A percentile compares a stretch with the other conserved stretches of the same genome.
These are phyloP conservation scores for Sordariomycetes sp. DNA, from an alignment of 2,329 filamentous ascomycete genomes.

Conservation along the genomic window DNA sequence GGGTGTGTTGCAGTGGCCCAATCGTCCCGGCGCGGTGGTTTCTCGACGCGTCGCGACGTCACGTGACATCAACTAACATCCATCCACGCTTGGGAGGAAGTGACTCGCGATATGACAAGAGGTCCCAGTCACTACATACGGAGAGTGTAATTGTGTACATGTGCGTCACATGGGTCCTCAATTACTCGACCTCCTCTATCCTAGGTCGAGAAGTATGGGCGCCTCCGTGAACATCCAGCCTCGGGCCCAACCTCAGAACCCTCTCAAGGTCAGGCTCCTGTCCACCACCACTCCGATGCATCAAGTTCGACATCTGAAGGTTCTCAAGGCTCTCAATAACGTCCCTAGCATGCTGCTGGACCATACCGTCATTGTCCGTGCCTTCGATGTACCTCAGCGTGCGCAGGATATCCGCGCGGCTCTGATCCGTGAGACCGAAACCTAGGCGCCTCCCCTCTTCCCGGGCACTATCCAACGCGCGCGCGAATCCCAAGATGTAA, in stretches of 20 bases:
- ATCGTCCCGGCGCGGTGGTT: not conserved
- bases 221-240: slow-evolving; percentile 9
- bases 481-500: slow-evolving; percentile 47
- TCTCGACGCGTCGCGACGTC: not conserved
- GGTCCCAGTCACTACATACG: too few relatives aligned
- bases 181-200: slow-evolving; percentile 49
- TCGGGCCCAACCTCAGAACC: slow-evolving; percentile 9
- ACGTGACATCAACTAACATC: not conserved
- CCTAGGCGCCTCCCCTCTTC: slow-evolving; percentile 29
- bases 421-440: slow-evolving; percentile 40
- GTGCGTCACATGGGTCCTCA: too few relatives aligned
- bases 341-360: slow-evolving; percentile 51
- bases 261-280: slow-evolving; percentile 19
- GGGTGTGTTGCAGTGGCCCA: not conserved
- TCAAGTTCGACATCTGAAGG: slow-evolving; percentile 40
- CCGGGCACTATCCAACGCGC: slow-evolving; percentile 40
- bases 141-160: not conserved
- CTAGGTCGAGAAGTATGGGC: slow-evolving; percentile 15
- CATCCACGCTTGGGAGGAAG: not conserved
- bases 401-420: slow-evolving; percentile 46
- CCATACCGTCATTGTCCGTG: slow-evolving; percentile 56
- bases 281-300: slow-evolving; percentile 20
- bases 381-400: slow-evolving; percentile 49
- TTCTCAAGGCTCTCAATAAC: slow-evolving; percentile 54
- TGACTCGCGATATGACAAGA: not conserved